Base-by-base conservation (phyloP, 2,329 filamentous ascomycete species). In the Sporothrix inflata region DNA sequence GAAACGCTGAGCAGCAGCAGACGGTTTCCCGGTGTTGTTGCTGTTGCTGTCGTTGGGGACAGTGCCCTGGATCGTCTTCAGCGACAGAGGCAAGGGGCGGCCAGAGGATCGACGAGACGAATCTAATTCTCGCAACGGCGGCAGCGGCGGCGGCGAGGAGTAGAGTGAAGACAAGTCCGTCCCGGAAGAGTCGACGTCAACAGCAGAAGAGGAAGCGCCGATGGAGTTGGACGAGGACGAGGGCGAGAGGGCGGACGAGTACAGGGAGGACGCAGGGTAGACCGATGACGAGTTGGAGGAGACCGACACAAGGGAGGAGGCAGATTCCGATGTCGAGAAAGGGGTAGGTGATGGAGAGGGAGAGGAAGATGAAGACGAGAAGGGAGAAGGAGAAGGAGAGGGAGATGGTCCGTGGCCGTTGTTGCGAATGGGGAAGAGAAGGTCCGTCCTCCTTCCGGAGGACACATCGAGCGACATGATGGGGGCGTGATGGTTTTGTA, bases 381-480 rank as follows among this genome's bases (percentile, higher is more conserved):
- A 19, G 19, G 42, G 42, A 40, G 53, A 47, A 24, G 49, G 21
- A 19, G n/a, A 55, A 42, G 8, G 11, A 55, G 40, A 38, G 30
- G 45, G 19, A 14, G 30, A 30, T 60, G 27, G 60, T 61, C 69
- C 42, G 57, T 70, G 51, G 34, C 40, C 53, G 63, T 69, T 66
- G 19, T 61, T 66, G 34, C 30, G 71, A 24, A 60, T 27, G 34
- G 40, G 67, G 38, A 67, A 51, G 30, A 72, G 70, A 60, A 42
- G 74, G 65, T 73, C 71, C 53, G 70, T 67, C 55, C 67, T 57
- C 65, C n/a, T 38, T 16, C 49, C 38, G 45, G 57, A 65, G 69
- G 69, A 71, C 40, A 65, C 61, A 45, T 74, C 71, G 19, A 73
- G 60, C 67, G 72, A 72, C 74, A 75, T 75, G 74, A 75, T 71